Conservation (phyloP, 306 rosid genomes). For the Vachellia collinsii region DNA sequence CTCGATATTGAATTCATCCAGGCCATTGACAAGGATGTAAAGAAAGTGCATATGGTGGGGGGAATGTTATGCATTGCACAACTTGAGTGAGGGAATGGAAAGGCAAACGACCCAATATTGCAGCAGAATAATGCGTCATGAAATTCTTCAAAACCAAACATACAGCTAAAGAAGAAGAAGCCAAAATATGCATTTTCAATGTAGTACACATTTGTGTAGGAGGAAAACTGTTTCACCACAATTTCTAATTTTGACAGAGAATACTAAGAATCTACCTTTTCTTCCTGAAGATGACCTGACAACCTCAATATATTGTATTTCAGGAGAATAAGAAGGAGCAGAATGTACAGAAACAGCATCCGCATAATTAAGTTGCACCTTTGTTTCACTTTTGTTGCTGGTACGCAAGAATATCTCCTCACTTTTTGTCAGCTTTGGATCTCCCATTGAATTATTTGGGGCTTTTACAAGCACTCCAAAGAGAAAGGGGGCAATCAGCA, state of each 20-base stretch:
- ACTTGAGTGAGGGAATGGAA: conserved; percentile 16
- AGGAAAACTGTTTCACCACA: neutral
- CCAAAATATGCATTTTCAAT: neutral
- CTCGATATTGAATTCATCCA: neutral
- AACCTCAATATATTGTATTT: conserved; percentile 7
- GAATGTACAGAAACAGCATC: conserved; percentile 28
- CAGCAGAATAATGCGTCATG: neutral
- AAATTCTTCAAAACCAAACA: neutral
- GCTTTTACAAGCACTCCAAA: conserved; percentile 28
- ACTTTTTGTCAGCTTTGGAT: conserved; percentile 27
- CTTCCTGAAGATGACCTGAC: conserved; percentile 22
- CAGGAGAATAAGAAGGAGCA: conserved; percentile 17
- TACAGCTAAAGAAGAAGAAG: neutral
- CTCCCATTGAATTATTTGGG: conserved; percentile 26
- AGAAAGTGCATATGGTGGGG: neutral
- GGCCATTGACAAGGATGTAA: neutral
- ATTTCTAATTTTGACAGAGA: neutral
- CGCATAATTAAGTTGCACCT: conserved; percentile 15
- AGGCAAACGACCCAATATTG: neutral
- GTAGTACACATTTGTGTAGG: neutral
- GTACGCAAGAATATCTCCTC: conserved; percentile 22
- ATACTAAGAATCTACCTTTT: conserved; percentile 15
- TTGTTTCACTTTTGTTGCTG: conserved; percentile 6
- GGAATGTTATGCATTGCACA: neutral
- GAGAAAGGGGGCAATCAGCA: neutral